Evolutionary conservation across 2,329 filamentous ascomycete genomes (phyloP).

Genomic region (Thelonectria olida): DNA sequence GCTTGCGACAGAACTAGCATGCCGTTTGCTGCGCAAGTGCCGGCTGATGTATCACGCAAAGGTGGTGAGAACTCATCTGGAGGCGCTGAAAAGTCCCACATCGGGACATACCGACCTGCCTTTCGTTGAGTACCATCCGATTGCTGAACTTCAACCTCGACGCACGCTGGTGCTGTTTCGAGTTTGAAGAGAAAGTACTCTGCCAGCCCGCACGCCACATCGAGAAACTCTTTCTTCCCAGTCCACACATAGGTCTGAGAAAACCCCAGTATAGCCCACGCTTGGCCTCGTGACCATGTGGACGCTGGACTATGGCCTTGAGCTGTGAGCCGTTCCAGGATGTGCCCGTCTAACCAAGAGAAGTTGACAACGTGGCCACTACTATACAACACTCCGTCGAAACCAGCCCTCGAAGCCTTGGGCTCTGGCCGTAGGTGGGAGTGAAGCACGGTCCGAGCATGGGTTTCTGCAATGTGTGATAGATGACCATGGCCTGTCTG

Average conservation of each 20-base stretch:
- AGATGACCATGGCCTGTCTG: constrained; percentile 43
- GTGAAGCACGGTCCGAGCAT: constrained; percentile 50
- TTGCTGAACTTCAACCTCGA: constrained; percentile 36
- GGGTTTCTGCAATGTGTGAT: constrained; percentile 46
- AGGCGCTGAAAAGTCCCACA: constrained; percentile 54
- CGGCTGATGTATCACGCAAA: constrained; percentile 49
- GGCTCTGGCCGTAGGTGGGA: constrained; percentile 50
- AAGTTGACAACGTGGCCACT: constrained; percentile 56
- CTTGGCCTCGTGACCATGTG: constrained; percentile 60
- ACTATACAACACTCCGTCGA: constrained; percentile 27
- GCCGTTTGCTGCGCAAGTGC: constrained; percentile 53
- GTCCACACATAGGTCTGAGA: constrained; percentile 60
- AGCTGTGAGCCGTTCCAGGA: constrained; percentile 52
- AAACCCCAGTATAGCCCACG: constrained; percentile 59
- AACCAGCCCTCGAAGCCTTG: too few relatives aligned
- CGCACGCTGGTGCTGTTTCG: constrained; percentile 35
- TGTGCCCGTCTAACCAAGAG: constrained; percentile 47
- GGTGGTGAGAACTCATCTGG: constrained; percentile 41
- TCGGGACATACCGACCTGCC: constrained; percentile 40
- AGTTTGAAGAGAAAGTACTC: constrained; percentile 58
- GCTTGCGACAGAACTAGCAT: constrained; percentile 51
- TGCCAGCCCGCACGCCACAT: constrained; percentile 53
- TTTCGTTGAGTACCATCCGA: background rate
- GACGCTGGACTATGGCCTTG: constrained; percentile 56
- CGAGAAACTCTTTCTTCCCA: constrained; percentile 50